Percentiles rank a stretch among this genome's conserved stretches.
Conservation (phyloP, 2,329 filamentous ascomycete genomes). For the Stenocarpella maydis region DNA sequence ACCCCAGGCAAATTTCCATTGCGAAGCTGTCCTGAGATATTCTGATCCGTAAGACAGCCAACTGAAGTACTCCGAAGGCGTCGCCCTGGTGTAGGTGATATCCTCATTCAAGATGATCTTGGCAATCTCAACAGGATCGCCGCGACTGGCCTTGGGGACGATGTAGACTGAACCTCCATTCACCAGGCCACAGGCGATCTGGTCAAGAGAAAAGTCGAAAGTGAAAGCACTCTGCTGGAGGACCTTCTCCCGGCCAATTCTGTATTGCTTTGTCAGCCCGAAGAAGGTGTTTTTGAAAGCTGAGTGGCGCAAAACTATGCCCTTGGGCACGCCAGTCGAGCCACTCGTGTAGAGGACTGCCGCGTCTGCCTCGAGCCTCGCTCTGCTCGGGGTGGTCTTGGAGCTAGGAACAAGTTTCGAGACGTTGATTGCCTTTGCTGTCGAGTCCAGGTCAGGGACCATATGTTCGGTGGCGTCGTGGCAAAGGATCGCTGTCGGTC, state of each 20-base stretch:
- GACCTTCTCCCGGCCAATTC: slow-evolving; percentile 40
- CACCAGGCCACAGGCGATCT: slow-evolving; percentile 42
- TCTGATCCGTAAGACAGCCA: slow-evolving; percentile 38
- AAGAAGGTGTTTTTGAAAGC: slow-evolving; percentile 44
- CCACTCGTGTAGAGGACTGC: slow-evolving; percentile 47
- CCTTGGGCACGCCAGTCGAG: slow-evolving; percentile 50
- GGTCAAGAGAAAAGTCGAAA: slow-evolving; percentile 50
- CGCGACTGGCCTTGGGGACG: slow-evolving; percentile 39
- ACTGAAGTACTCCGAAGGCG: slow-evolving; percentile 49
- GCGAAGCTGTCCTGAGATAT: slow-evolving; percentile 20
- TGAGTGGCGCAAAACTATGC: slow-evolving; percentile 46
- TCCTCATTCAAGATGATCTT: slow-evolving; percentile 43
- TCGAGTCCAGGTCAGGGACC: not conserved
- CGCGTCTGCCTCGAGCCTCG: slow-evolving; percentile 35
- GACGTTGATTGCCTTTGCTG: slow-evolving; percentile 3
- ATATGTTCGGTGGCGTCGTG: slow-evolving; percentile 30
- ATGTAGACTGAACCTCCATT: slow-evolving; percentile 44
- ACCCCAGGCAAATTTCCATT: slow-evolving; percentile 44
- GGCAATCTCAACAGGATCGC: slow-evolving; percentile 45
- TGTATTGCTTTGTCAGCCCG: slow-evolving; percentile 33
- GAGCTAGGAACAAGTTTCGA: not conserved
- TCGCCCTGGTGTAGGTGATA: slow-evolving; percentile 47
- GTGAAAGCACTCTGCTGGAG: slow-evolving; percentile 48
- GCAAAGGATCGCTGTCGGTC: slow-evolving; percentile 40
- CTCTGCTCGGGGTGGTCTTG: not conserved